A percentile compares a stretch with the other conserved stretches of the same genome.
Evolutionary conservation across 495 filamentous ascomycete genomes (phyloP).

Genomic region (Aspergillus funiculosus): DNA sequence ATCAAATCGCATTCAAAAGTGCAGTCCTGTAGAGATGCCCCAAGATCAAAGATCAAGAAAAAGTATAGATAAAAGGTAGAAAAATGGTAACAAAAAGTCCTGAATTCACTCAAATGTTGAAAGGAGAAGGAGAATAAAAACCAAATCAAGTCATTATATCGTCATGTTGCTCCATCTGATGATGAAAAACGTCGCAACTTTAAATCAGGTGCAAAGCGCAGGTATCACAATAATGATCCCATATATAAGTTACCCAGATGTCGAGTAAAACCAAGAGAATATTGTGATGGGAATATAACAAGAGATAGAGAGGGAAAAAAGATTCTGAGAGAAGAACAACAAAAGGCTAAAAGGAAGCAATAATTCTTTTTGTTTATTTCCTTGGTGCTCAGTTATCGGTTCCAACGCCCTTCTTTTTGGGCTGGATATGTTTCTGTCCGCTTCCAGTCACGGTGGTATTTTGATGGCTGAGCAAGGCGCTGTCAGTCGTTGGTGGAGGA

Average conservation of each 20-base stretch:
- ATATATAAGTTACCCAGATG: conserved; percentile 1
- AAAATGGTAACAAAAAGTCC: neutral
- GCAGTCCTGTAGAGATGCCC: neutral
- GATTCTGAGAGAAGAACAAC: neutral
- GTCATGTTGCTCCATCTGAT: conserved; percentile 19
- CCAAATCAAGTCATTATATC: conserved; percentile 24
- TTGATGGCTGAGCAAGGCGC: conserved; percentile 21
- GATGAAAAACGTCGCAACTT: conserved; percentile 5
- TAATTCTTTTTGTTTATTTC: conserved; percentile 21
- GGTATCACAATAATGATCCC: conserved; percentile 15
- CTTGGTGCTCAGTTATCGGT: conserved; percentile 32
- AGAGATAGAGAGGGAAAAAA: neutral
- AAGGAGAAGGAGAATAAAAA: conserved; percentile 11
- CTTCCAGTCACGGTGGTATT: conserved; percentile 20
- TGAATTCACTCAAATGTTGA: conserved; percentile 12
- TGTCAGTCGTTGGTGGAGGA: conserved; percentile 27
- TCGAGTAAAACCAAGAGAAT: neutral
- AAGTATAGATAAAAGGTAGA: too few relatives aligned
- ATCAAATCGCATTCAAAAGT: neutral
- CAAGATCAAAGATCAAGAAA: neutral
- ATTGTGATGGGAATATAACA: neutral
- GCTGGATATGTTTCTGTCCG: conserved; percentile 44
- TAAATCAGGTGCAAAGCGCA: neutral
- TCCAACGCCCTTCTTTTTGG: conserved; percentile 46
- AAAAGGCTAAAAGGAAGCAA: conserved; percentile 12